Conservation (phyloP, 192 early-diverging fungal genomes). For the Powellomyces hirtus region DNA sequence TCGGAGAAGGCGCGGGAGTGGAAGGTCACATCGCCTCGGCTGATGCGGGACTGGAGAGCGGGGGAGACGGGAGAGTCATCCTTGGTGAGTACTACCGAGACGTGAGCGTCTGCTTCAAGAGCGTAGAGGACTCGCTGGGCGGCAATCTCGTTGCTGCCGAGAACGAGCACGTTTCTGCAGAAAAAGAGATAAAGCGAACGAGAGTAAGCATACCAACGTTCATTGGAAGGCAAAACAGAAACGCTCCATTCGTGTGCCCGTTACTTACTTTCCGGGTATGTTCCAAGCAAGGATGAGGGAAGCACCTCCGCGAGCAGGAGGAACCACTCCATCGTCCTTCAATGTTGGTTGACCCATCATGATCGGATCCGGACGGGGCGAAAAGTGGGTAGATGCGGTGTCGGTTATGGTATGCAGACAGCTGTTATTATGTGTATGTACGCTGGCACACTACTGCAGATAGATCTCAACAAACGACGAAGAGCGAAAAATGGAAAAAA, state of each 20-base stretch:
- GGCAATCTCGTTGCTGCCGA: conserved; percentile 80
- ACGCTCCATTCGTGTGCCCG: not conserved
- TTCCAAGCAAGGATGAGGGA: conserved; percentile 82
- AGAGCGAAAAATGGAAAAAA: too few relatives aligned
- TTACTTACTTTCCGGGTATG: conserved; percentile 23
- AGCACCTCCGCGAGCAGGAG: conserved; percentile 41
- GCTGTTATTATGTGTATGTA: too few relatives aligned
- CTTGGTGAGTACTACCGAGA: conserved; percentile 50
- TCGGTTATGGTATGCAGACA: too few relatives aligned
- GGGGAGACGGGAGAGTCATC: conserved; percentile 61
- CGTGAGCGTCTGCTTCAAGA: conserved; percentile 77
- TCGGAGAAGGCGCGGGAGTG: conserved; percentile 24
- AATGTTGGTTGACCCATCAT: too few relatives aligned
- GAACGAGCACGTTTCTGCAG: conserved; percentile 63
- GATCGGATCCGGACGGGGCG: too few relatives aligned
- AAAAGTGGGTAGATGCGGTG: too few relatives aligned
- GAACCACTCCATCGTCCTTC: too few relatives aligned
- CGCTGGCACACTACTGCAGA: too few relatives aligned
- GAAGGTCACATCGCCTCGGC: conserved; percentile 34
- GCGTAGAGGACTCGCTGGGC: conserved; percentile 78
- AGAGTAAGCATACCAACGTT: not conserved
- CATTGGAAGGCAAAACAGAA: not conserved
- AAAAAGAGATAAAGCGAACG: not conserved
- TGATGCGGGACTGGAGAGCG: conserved; percentile 61
- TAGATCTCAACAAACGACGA: too few relatives aligned